Conservation (phyloP, 2,329 filamentous ascomycete genomes). For the Cladosporium austrohemisphaericum region DNA sequence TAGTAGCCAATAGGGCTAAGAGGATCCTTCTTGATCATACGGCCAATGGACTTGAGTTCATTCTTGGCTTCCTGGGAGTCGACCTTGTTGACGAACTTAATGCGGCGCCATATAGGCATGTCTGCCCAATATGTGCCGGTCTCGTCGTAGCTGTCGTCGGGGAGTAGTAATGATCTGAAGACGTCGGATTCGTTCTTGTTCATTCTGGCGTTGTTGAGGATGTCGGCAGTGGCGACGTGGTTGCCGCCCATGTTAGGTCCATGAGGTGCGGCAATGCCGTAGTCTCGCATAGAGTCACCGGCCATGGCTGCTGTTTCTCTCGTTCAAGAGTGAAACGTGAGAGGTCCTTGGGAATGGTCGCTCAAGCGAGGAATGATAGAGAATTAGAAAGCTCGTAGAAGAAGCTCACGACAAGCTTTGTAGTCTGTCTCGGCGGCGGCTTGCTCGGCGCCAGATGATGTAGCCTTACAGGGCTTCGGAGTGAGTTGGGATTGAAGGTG, state of each 20-base stretch:
- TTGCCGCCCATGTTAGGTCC: constrained; percentile 45
- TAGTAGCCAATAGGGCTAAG: constrained; percentile 82
- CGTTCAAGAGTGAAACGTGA: not conserved
- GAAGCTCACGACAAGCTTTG: constrained; percentile 15
- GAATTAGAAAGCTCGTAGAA: constrained; percentile 3
- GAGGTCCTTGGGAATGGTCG: not conserved
- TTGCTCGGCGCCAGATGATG: constrained; percentile 12
- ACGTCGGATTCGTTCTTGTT: constrained; percentile 56
- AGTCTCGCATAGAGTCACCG: constrained; percentile 43
- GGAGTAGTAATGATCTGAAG: constrained; percentile 77
- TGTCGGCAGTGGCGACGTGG: constrained; percentile 42
- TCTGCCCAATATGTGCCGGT: constrained; percentile 93
- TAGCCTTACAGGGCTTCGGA: constrained; percentile 7
- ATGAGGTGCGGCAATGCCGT: constrained; percentile 47
- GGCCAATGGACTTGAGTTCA: constrained; percentile 65
- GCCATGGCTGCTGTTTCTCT: constrained; percentile 20
- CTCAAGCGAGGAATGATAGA: constrained; percentile 3
- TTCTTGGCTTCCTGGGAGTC: constrained; percentile 65
- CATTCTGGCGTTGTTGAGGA: constrained; percentile 43
- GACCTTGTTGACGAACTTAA: constrained; percentile 71
- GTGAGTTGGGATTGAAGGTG: constrained; percentile 1
- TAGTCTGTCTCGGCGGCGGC: constrained; percentile 9
- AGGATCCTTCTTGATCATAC: constrained; percentile 82
- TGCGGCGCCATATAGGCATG: constrained; percentile 64
- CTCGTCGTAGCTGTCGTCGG: constrained; percentile 79